Evolutionary conservation across 352 stramenopile species (phyloP), one percentile per base, ranked within the genome.

Genomic region (Elongisporangium prolatum): DNA sequence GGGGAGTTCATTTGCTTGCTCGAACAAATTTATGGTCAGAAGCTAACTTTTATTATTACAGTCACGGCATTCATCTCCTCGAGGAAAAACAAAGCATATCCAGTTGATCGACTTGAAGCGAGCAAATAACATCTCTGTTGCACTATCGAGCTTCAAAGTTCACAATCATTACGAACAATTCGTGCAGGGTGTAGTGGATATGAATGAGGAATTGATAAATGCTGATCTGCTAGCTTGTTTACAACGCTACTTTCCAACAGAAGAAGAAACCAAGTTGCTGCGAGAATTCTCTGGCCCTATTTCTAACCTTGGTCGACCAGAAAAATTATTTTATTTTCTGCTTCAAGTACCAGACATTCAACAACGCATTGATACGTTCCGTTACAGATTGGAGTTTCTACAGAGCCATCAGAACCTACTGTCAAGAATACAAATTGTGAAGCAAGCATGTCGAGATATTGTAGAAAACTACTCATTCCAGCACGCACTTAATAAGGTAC

Each of bases 41-140:
- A n/a, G 25, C 47, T 65, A 7, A 59, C 37, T 52, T 56, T 21
- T 25, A 7, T 24, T 18, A 40, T 21, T 16, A 18, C 38, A 84
- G 76, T 84, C 84, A 44, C 72, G 84, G 11, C 74, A 76, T 13
- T 89, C 78, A 0, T 93, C 84, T 2, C 81, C 82, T 21, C 76
- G 84, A 17, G 80, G 84, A 16, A 86, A 86, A 21, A 83, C 76
- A 24, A 89, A 86, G 63, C 89, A 77, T 44, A 75, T 91, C 49
- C 83, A 90, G 38, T 55, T 93, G 21, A 79, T 93, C 24, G 84
- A 93, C 10, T 52, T 86, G 22, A 93, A 93, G 49, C 84, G 82
- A 20, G 82, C 81, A 2, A 93, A 93, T 52, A 93, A 93, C 55
- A 56, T 93, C 1, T 75, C 84, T 9, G 69, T 91, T 28, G 80